These are phyloP conservation scores for Kodamaea leandrae DNA, from an alignment of 805 yeast species.

Conservation along the genomic window DNA sequence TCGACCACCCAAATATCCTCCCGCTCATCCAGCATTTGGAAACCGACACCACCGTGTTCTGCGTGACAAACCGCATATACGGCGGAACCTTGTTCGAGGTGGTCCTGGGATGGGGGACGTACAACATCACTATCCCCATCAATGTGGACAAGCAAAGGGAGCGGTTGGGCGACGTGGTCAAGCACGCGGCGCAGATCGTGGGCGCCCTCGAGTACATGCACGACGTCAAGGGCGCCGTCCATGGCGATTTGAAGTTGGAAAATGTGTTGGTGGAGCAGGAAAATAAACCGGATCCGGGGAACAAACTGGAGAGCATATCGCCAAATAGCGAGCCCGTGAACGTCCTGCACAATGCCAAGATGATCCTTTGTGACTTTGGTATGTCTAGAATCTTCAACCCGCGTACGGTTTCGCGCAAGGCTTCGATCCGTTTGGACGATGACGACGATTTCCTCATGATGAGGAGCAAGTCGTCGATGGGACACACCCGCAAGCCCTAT, in stretches of 20 bases:
- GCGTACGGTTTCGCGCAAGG: constrained; percentile 24
- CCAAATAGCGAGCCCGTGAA: background rate
- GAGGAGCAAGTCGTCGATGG: constrained; percentile 34
- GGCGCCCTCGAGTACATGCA: constrained; percentile 61
- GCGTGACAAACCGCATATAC: constrained; percentile 63
- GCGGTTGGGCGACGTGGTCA: constrained; percentile 34
- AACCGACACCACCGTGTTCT: constrained; percentile 61
- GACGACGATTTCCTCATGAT: constrained; percentile 20
- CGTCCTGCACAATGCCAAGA: constrained; percentile 17
- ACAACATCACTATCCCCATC: constrained; percentile 27
- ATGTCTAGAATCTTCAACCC: constrained; percentile 50
- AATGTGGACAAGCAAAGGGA: constrained; percentile 21
- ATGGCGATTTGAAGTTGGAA: constrained; percentile 82
- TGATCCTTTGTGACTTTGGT: constrained; percentile 86
- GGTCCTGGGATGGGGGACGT: constrained; percentile 64
- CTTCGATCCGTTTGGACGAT: constrained; percentile 15
- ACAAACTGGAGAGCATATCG: constrained; percentile 9
- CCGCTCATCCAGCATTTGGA: constrained; percentile 62
- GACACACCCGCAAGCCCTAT: constrained; percentile 34
- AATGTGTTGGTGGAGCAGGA: constrained; percentile 60
- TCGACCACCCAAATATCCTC: constrained; percentile 64
- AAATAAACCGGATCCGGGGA: constrained; percentile 10
- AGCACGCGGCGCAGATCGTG: constrained; percentile 52
- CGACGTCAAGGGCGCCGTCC: constrained; percentile 56
- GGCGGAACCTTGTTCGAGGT: constrained; percentile 83